Evolutionary conservation across 2,329 filamentous ascomycete genomes (phyloP).

Genomic region (Arachnopeziza araneosa): DNA sequence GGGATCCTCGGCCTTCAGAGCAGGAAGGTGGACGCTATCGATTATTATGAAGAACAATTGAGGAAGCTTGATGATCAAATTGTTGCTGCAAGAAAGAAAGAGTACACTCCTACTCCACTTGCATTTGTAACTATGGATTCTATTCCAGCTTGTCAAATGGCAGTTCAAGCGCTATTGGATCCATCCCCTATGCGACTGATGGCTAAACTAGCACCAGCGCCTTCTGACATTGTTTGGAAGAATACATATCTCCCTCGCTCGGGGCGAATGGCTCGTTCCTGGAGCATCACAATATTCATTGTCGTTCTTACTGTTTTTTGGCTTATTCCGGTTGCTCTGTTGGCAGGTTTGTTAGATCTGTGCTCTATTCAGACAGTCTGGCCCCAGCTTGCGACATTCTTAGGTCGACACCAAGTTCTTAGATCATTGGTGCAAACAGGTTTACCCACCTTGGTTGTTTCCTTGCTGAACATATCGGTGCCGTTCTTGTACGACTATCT

Average conservation of each 20-base stretch:
- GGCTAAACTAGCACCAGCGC: slow-evolving; percentile 80
- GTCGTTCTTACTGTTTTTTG: slow-evolving; percentile 80
- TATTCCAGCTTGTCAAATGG: slow-evolving; percentile 89
- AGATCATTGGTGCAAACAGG: slow-evolving; percentile 80
- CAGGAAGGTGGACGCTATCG: slow-evolving; percentile 79
- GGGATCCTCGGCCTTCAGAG: slow-evolving; percentile 68
- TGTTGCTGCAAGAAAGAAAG: slow-evolving; percentile 60
- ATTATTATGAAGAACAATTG: slow-evolving; percentile 88
- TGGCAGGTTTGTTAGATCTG: slow-evolving; percentile 75
- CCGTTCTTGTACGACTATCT: slow-evolving; percentile 94
- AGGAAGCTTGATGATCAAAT: slow-evolving; percentile 74
- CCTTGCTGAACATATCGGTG: slow-evolving; percentile 80
- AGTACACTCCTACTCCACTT: slow-evolving; percentile 72
- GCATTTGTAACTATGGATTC: slow-evolving; percentile 98
- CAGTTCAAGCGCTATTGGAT: slow-evolving; percentile 89
- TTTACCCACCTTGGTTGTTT: slow-evolving; percentile 77
- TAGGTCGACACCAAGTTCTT: slow-evolving; percentile 64
- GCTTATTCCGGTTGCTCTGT: slow-evolving; percentile 72
- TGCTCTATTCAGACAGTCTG: slow-evolving; percentile 72
- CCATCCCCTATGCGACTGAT: slow-evolving; percentile 80
- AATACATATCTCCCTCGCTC: slow-evolving; percentile 82
- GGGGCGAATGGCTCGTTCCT: slow-evolving; percentile 69
- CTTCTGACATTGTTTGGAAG: slow-evolving; percentile 88
- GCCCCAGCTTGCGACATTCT: slow-evolving; percentile 61
- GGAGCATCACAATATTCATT: slow-evolving; percentile 80